Evolutionary conservation across 805 yeast species (phyloP), one percentile per base, ranked within the genome.

Genomic region (Suhomyces prunicola): DNA sequence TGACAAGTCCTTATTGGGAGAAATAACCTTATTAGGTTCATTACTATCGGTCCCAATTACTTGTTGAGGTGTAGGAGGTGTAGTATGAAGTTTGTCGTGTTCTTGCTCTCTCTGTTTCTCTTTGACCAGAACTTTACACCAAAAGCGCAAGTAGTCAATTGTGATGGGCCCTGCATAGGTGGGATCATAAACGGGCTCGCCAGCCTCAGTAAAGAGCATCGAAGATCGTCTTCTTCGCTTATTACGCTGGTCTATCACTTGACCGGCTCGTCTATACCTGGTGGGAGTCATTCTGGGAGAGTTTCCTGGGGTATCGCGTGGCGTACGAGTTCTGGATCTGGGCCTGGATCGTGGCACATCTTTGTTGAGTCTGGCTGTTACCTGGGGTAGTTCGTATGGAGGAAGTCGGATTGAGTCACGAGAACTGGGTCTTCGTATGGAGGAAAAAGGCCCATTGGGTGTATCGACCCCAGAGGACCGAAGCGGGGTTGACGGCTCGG

Each of bases 151-250:
- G 42, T 70, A 75, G 49, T 72, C 76, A 10, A 67, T 63, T 2
- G 77, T 72, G 19, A 74, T 60, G 1, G 74, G 70, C 1, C 78
- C 78, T 15, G 59, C 59, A 54, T 73, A 73, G 6, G 61, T 63
- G 0, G 70, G 60, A 22, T 71, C 71, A 51, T 61, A 72, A 1
- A 60, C 55, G 12, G 57, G 40, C 48, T 63, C 58, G 1, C 73
- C 74, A 12, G 57, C 55, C 5, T 47, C 54, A 12, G 62, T 61
- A 4, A 58, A 44, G 1, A 67, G 55, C 29, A 69, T 60, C 0
- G 73, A 70, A 1, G 72, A 65, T 13, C 74, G 53, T 44, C 72
- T 48, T 24, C 68, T 51, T 44, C 57, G 22, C 17, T 19, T 39
- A 12, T 46, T 51, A 3, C 44, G 47, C 41, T 26, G 51, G 36